Base-by-base conservation (phyloP, 148 eudicot genomes). In the Euryodendron excelsum region DNA sequence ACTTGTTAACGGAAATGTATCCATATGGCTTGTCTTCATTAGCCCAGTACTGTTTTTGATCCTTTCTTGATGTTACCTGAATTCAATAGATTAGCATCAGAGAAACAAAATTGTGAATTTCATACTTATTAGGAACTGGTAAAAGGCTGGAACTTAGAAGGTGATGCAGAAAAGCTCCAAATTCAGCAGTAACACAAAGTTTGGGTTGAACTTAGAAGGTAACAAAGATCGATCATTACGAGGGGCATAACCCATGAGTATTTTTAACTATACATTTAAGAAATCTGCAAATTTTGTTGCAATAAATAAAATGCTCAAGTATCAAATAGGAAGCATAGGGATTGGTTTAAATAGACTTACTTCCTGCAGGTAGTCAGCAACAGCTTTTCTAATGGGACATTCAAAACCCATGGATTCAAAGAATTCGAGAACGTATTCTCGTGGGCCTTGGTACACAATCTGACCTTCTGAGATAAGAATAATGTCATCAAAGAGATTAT, bases 351-450 rank as follows among this genome's bases (percentile, higher is more conserved):
- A 33, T 14, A 33, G 3, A 34, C 69, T 65, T 65, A 65, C 69
- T 65, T 65, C 69, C 45, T 33, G 44, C 8, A 65, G 69, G 23
- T 65, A 65, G 39, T 65, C 69, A 36, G 69, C 23, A 34, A 65
- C 23, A 18, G 1, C 10, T 36, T 31, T 65, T 34, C 69, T 33
- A 31, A 1, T 4, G n/a, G 69, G 69, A 18, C 69, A 65, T n/a
- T 65, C 34, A 36, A 65, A 65, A 33, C 69, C 69, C 69, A 65
- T 34, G 41, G 69, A 65, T 65, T 65, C 41, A 14, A 65, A 65
- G 44, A 65, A 65, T n/a, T 34, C 69, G 5, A 65, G 69, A 31
- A 65, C 69, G 11, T 15, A 14, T 65, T 65, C 69, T 2, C 45
- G n/a, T 2, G 69, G 69, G 23, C 69, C 69, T 2, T 65, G 69